Evolutionary conservation across 1,284 basidiomycete genomes (phyloP).

Genomic region (Naganishia liquefaciens): DNA sequence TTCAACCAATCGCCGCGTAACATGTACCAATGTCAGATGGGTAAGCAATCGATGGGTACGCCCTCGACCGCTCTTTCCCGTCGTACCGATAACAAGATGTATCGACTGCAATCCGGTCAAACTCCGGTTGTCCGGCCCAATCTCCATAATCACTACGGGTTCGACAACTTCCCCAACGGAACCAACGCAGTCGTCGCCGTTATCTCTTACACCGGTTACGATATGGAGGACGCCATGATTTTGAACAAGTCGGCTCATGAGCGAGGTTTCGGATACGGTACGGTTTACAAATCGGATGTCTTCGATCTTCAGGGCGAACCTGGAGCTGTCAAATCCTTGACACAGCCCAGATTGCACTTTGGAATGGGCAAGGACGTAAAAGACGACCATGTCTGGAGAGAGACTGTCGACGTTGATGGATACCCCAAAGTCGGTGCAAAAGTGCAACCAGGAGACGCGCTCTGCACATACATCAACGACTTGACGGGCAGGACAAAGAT

Average conservation of each 20-base stretch:
- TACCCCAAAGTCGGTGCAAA: constrained; percentile 75
- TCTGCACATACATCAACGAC: constrained; percentile 84
- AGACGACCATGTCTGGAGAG: constrained; percentile 61
- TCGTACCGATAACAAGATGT: constrained; percentile 98
- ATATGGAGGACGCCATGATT: constrained; percentile 99
- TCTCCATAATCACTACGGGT: constrained; percentile 93
- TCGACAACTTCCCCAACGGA: constrained; percentile 98
- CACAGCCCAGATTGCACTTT: constrained; percentile 71
- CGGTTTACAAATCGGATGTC: constrained; percentile 93
- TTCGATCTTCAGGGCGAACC: constrained; percentile 82
- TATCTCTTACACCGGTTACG: constrained; percentile 99
- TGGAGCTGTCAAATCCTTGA: constrained; percentile 63
- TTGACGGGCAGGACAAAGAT: constrained; percentile 78
- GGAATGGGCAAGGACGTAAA: constrained; percentile 79
- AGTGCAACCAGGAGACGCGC: constrained; percentile 72
- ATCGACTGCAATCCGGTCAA: constrained; percentile 92
- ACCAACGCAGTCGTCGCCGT: constrained; percentile 98
- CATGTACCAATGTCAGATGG: constrained; percentile 80
- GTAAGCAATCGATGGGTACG: constrained; percentile 99
- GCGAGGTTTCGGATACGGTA: constrained; percentile 95
- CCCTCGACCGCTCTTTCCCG: constrained; percentile 87
- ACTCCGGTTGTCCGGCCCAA: constrained; percentile 90
- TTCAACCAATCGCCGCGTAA: constrained; percentile 79
- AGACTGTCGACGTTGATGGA: constrained; percentile 80
- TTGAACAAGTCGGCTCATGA: constrained; percentile 98